Evolutionary conservation across 257 asterid genomes (phyloP).

Genomic region (Solanum tarapatanum): DNA sequence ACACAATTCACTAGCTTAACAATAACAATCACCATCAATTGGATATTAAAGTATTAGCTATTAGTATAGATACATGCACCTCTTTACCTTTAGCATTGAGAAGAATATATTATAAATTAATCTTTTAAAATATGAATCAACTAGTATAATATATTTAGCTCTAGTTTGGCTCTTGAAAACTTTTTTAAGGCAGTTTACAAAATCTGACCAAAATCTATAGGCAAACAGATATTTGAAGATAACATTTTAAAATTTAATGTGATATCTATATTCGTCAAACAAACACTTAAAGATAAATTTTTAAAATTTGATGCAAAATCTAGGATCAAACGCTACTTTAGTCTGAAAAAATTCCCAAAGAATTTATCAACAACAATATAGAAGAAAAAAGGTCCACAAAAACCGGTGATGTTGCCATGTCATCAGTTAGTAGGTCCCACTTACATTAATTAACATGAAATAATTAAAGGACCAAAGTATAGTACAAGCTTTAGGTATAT

Average conservation of each 20-base stretch:
- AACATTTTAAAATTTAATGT: background rate
- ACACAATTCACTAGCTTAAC: slow-evolving; percentile 14
- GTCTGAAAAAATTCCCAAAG: background rate
- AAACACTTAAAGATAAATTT: background rate
- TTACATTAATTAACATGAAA: background rate
- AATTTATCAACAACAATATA: background rate
- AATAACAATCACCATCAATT: background rate
- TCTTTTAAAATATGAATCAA: background rate
- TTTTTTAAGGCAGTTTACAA: background rate
- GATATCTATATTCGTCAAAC: background rate
- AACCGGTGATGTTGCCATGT: background rate
- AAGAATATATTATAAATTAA: background rate
- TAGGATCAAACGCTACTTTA: background rate
- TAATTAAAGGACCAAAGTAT: background rate
- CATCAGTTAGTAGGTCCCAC: background rate
- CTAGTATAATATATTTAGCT: background rate
- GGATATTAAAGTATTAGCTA: background rate
- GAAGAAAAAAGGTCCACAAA: background rate
- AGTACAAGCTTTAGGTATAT: background rate
- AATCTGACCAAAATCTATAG: background rate
- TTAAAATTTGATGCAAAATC: background rate
- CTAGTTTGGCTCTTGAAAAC: background rate
- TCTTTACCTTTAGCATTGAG: background rate
- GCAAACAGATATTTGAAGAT: background rate
- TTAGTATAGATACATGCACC: background rate